Evolutionary conservation across 1,139 yeast species (phyloP), one percentile per base, ranked within the genome.

Genomic region (Nakaseomyces uthaithaninus): DNA sequence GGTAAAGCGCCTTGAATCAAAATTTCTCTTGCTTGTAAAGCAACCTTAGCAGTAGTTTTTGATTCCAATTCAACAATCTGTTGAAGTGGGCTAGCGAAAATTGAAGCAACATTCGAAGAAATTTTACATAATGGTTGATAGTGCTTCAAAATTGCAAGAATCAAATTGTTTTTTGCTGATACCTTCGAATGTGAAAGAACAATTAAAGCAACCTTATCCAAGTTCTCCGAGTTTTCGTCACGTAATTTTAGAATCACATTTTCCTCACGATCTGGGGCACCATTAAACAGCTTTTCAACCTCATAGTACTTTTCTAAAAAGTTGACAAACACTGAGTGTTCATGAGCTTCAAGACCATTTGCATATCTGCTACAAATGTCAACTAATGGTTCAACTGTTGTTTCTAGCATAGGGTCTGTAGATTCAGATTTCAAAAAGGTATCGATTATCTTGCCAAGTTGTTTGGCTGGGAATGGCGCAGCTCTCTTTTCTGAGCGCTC

Each of bases 1-100:
- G 99, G 98, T 65, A 91, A 72, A 31, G 97, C 86, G 62, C 96
- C 89, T 69, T 89, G 95, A 55, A 91, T 91, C 57, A 91, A 75
- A 48, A 91, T 83, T 67, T 93, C 99, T 63, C 97, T 80, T 1
- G 96, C 96, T 64, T 86, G 87, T 59, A 91, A 72, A n/a, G 95
- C 85, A 41, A 91, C 96, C 71, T 89, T 91, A 25, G 94, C 91
- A 37, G 95, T 79, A 12, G 85, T 77, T 61, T 95, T 81, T 27
- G 91, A 74, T 56, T 89, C 97, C 52, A 91, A 72, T 61, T 84
- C 93, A 42, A 87, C 95, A 52, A 93, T 69, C 45, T 75, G 71
- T 65, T 79, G 81, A 66, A 91, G 74, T 9, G 85, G 72, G 18
- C 73, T 75, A 52, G 85, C 77, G 57, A 91, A 74, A 45, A 77